Evolutionary conservation across 1,284 basidiomycete species (phyloP), one percentile per base, ranked within the genome.

Genomic region (Moniliella sp.): DNA sequence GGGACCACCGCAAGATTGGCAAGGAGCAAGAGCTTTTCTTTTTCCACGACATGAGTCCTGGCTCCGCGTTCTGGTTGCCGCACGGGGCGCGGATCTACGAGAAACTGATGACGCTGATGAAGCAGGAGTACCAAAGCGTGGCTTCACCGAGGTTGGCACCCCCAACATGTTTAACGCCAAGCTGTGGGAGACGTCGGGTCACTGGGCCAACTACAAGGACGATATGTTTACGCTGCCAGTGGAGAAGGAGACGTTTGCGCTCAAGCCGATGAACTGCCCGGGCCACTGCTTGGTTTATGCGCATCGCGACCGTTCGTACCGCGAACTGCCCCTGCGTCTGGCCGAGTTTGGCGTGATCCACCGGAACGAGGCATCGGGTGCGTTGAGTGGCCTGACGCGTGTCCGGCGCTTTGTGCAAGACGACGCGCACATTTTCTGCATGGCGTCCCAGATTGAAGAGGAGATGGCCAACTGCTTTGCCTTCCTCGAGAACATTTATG

Each of bases 331-430:
- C 2, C 75, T 99, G 45, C 75, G 91, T 13, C 80, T 93, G 74
- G 91, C 91, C 11, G 91, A 99, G 61, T 99, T 99, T 57, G 91
- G 91, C 54, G 83, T 97, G 39, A 70, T 97, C 37, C 91, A 97
- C 63, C 69, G 91, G 40, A 99, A 97, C 56, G 91, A 99, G 61
- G 86, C 91, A 0, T 80, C 76, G 27, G 91, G 91, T 30, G 84
- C 88, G 4, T 65, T 99, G 43, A 82, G 79, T 5, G 91, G 91
- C 11, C 65, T 97, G 50, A 91, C 84, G 11, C 72, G 91, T 43
- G 91, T 97, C 30, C 68, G 91, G 36, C 67, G 91, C 30, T 97
- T 99, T 65, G 77, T 84, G 34, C 91, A 97, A 66, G 91, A 97
- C 61, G 91, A 99, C 59, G 86, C 79, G 1, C 83, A 88, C 56